Conservation (phyloP, 2,329 filamentous ascomycete species). For the Plectosphaerella plurivora region DNA sequence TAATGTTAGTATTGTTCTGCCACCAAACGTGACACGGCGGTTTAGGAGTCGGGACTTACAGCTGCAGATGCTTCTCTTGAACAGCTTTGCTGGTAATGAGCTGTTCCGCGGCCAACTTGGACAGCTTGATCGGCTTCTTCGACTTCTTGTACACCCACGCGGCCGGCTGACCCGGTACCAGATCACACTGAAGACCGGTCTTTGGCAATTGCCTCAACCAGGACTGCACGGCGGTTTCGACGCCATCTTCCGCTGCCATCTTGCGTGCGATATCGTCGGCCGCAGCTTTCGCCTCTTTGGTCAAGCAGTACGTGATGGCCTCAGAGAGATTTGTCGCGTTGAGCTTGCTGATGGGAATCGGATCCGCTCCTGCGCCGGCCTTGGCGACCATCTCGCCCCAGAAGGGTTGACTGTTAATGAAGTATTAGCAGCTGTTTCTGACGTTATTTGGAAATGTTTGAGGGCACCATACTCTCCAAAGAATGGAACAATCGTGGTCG, state of each 20-base stretch:
- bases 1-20: neutral
- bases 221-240: neutral
- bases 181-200: slow-evolving; percentile 2
- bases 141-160: slow-evolving; percentile 1
- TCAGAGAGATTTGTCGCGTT: slow-evolving; percentile 25
- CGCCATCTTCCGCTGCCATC: slow-evolving; percentile 2
- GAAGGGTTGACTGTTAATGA: slow-evolving; percentile 28
- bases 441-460: no score
- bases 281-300: slow-evolving; percentile 10
- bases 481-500: slow-evolving; percentile 73
- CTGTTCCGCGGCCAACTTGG: slow-evolving; percentile 2
- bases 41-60: neutral
- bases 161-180: slow-evolving; percentile 1
- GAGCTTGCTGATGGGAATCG: slow-evolving; percentile 29
- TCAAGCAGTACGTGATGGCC: slow-evolving; percentile 27
- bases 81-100: neutral
- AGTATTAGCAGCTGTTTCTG: no score
- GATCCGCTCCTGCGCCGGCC: slow-evolving; percentile 32
- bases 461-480: slow-evolving; percentile 53
- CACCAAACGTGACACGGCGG: no score
- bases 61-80: neutral
- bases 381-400: slow-evolving; percentile 33
- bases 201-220: slow-evolving; percentile 1
- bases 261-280: slow-evolving; percentile 1
- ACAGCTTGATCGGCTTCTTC: slow-evolving; percentile 1